Evolutionary conservation across 768 basidiomycete species (phyloP).

Genomic region (Podaxis sp.): DNA sequence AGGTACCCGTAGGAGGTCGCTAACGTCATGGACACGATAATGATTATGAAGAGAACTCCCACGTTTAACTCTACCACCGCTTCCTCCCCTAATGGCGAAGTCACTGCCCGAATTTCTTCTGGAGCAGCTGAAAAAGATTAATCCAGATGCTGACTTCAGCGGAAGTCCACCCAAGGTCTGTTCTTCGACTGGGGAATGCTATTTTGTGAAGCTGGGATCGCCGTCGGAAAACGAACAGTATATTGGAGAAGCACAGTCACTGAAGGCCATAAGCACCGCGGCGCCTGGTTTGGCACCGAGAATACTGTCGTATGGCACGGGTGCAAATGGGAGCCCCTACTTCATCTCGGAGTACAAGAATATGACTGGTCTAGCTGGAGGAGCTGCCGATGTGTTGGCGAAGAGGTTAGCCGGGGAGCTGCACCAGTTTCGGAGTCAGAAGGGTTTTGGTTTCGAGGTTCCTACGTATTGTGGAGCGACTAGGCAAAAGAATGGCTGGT

Average conservation of each 20-base stretch:
- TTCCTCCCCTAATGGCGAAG: neutral
- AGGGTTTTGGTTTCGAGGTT: constrained; percentile 68
- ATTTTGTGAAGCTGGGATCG: constrained; percentile 64
- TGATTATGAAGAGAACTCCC: no score
- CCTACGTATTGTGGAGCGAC: constrained; percentile 81
- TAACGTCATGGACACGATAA: constrained; percentile 6
- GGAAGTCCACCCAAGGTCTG: constrained; percentile 44
- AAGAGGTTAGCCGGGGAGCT: constrained; percentile 66
- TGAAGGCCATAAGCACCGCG: constrained; percentile 60
- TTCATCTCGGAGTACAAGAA: constrained; percentile 78
- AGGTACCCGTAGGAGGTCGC: neutral
- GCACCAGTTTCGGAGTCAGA: constrained; percentile 51
- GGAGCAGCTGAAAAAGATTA: constrained; percentile 42
- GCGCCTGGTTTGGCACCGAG: constrained; percentile 67
- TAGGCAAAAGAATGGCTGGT: constrained; percentile 72
- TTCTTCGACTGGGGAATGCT: constrained; percentile 57
- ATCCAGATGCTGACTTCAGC: constrained; percentile 49
- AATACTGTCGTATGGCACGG: constrained; percentile 50
- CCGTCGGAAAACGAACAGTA: constrained; percentile 61
- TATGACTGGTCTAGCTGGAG: constrained; percentile 44
- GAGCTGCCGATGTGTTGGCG: constrained; percentile 52
- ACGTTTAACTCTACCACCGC: neutral
- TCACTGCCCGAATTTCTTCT: constrained; percentile 2
- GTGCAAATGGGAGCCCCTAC: constrained; percentile 46
- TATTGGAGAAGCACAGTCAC: constrained; percentile 65